A percentile compares a stretch with the other conserved stretches of the same genome.
Evolutionary conservation across 106 monocot species (phyloP).

Genomic region (Phalaenopsis aphrodite): DNA sequence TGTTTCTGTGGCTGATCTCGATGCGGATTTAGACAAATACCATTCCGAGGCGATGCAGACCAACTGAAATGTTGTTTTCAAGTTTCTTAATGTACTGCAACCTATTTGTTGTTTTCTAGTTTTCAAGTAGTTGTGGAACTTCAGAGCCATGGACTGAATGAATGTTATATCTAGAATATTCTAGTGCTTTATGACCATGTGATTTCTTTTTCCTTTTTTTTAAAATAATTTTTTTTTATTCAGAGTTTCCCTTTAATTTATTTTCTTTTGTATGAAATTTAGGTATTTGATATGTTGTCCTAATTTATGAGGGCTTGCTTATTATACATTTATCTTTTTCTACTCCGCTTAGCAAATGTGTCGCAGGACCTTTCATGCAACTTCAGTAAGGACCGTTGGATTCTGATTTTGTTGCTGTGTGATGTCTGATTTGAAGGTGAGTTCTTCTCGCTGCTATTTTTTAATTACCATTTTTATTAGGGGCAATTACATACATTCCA

Average conservation of each 20-base stretch:
- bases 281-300: background rate
- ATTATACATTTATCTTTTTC: background rate
- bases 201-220: background rate
- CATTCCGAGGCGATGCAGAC: slow-evolving; percentile 61
- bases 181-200: background rate
- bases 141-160: background rate
- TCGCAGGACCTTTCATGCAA: background rate
- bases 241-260: background rate
- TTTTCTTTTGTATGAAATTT: background rate
- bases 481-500: too few relatives aligned
- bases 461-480: background rate
- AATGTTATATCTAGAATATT: background rate
- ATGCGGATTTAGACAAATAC: slow-evolving; percentile 83
- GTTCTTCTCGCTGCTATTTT: background rate
- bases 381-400: background rate
- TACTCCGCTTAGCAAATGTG: background rate
- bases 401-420: background rate
- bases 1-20: slow-evolving; percentile 52
- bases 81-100: background rate
- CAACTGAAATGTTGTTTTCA: slow-evolving; percentile 28
- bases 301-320: background rate
- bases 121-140: background rate
- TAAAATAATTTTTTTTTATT: background rate
- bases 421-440: background rate
- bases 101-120: background rate